Percentiles rank a stretch among this genome's conserved stretches.
Evolutionary conservation across 2,329 filamentous ascomycete genomes (phyloP).

Genomic region (Aspergillus novofumigatus): DNA sequence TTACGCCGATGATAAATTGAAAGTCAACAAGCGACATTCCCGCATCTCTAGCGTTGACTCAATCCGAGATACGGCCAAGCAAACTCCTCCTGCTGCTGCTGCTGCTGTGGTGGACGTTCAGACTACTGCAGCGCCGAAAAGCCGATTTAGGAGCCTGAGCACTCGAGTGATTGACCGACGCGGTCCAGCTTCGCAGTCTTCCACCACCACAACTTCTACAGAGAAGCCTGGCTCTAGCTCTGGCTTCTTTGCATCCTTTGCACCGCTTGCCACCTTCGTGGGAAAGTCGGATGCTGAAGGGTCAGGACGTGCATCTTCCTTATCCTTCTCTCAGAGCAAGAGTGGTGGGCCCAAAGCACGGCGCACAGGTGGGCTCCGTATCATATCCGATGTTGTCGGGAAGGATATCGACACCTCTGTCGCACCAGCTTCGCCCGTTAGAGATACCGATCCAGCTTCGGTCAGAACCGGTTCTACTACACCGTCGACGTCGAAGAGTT

Average conservation of each 20-base stretch:
- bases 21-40: slow-evolving; percentile 68
- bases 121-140: slow-evolving; percentile 50
- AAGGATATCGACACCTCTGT: slow-evolving; percentile 46
- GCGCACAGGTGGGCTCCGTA: slow-evolving; percentile 67
- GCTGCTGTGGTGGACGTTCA: slow-evolving; percentile 58
- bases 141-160: slow-evolving; percentile 57
- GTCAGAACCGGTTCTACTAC: slow-evolving; percentile 72
- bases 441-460: slow-evolving; percentile 59
- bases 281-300: slow-evolving; percentile 47
- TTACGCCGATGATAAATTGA: slow-evolving; percentile 68
- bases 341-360: slow-evolving; percentile 58
- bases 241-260: slow-evolving; percentile 45
- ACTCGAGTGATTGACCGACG: slow-evolving; percentile 48
- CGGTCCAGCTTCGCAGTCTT: slow-evolving; percentile 42
- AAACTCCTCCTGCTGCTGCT: slow-evolving; percentile 53
- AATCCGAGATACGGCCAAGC: slow-evolving; percentile 52
- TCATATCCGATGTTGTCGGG: slow-evolving; percentile 72
- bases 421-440: slow-evolving; percentile 42
- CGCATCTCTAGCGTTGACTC: slow-evolving; percentile 77
- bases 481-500: slow-evolving; percentile 63
- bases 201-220: slow-evolving; percentile 55
- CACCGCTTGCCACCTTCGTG: slow-evolving; percentile 44
- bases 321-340: slow-evolving; percentile 47
- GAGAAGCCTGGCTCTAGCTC: slow-evolving; percentile 40
- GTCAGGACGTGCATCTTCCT: slow-evolving; percentile 47